Conservation (phyloP, 163 green algal species). For the Scenedesmus sp. region DNA sequence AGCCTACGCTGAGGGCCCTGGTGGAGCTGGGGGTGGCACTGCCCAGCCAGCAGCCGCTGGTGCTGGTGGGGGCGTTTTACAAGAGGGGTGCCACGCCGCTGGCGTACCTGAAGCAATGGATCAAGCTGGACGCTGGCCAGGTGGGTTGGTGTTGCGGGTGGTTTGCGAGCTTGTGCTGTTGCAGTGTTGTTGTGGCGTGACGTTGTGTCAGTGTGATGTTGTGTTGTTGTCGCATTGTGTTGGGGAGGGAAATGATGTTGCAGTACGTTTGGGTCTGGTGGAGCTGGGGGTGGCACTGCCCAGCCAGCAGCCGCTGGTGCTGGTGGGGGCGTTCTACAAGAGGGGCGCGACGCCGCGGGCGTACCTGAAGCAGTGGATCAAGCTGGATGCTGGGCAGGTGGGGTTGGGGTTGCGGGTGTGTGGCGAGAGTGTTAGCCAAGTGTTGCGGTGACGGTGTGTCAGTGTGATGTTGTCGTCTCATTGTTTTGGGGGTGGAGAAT, state of each 20-base stretch:
- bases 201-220: no score
- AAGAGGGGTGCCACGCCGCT: constrained; percentile 32
- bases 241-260: no score
- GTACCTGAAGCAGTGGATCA: constrained; percentile 56
- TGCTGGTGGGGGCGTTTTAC: constrained; percentile 64
- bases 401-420: not conserved
- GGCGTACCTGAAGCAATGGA: constrained; percentile 55
- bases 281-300: constrained; percentile 47
- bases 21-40: constrained; percentile 51
- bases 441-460: no score
- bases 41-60: constrained; percentile 48
- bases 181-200: no score
- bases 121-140: constrained; percentile 50
- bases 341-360: constrained; percentile 26
- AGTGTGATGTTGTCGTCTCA: no score
- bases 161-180: no score
- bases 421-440: no score
- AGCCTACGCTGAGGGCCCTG: constrained; percentile 24
- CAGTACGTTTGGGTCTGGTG: constrained; percentile 10
- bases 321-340: constrained; percentile 62
- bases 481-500: no score
- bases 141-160: constrained; percentile 11
- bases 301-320: constrained; percentile 50
- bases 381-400: constrained; percentile 55
- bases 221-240: no score